These are phyloP conservation scores for Arachnomyces sp. DNA, from an alignment of 2,329 filamentous ascomycete species.

Conservation along the genomic window DNA sequence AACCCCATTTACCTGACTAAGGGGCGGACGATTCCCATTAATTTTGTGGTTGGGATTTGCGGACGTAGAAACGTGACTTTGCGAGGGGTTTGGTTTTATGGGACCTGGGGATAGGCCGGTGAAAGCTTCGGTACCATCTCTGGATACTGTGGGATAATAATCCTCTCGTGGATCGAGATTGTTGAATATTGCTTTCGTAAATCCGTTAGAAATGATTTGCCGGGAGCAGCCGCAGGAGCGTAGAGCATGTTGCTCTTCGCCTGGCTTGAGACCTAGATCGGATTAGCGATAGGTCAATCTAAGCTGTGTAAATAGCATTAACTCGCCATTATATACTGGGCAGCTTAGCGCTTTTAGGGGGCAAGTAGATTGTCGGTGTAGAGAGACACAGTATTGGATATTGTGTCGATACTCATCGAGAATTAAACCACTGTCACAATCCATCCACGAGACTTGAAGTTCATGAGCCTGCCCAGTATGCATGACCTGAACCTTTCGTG, in stretches of 20 bases:
- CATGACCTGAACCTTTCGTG: constrained; percentile 4
- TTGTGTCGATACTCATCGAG: constrained; percentile 3
- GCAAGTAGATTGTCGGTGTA: constrained; percentile 9
- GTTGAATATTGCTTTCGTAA: constrained; percentile 4
- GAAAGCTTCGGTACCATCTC: constrained; percentile 7
- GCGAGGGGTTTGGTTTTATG: neutral
- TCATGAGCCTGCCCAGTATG: neutral
- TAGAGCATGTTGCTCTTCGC: no score
- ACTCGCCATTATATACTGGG: constrained; percentile 5
- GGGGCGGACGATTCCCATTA: no score
- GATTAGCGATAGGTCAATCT: constrained; percentile 3
- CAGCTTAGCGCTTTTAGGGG: constrained; percentile 1
- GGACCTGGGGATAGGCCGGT: constrained; percentile 6
- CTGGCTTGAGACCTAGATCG: no score
- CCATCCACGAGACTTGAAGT: constrained; percentile 9
- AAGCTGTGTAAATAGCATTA: constrained; percentile 3
- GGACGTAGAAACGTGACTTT: neutral
- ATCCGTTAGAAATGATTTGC: constrained; percentile 1
- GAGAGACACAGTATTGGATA: constrained; percentile 7
- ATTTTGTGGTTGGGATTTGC: neutral
- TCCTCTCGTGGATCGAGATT: constrained; percentile 5
- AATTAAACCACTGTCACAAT: constrained; percentile 8
- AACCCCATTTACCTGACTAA: no score
- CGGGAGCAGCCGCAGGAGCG: no score
- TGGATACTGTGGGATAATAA: constrained; percentile 11